These are phyloP conservation scores for Voacanga thouarsii DNA, from an alignment of 257 asterid genomes.

Conservation along the genomic window DNA sequence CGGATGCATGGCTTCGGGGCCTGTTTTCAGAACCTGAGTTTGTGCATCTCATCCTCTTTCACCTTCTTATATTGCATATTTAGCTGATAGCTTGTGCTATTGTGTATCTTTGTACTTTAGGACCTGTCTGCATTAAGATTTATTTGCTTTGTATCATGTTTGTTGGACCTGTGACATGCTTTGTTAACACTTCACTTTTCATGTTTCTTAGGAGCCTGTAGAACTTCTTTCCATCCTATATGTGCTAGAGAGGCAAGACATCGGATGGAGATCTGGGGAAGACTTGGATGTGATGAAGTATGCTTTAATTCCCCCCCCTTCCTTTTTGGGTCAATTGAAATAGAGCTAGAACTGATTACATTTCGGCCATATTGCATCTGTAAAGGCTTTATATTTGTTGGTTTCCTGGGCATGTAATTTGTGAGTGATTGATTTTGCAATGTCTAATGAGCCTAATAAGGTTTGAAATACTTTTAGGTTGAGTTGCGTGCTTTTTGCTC, in stretches of 20 bases:
- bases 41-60: neutral
- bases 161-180: conserved; percentile 14
- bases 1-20: neutral
- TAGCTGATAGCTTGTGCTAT: neutral
- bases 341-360: neutral
- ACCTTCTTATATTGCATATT: neutral
- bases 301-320: conserved; percentile 31
- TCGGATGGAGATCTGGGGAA: conserved; percentile 99
- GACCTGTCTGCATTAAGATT: neutral
- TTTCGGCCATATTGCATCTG: neutral
- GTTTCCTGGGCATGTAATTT: neutral
- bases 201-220: conserved; percentile 79
- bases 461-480: conserved; percentile 46
- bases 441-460: conserved; percentile 6
- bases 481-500: conserved; percentile 95
- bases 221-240: conserved; percentile 95
- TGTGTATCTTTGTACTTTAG: neutral
- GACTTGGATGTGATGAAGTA: conserved; percentile 91
- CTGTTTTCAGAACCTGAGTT: neutral
- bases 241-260: conserved; percentile 97
- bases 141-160: neutral
- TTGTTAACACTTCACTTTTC: conserved; percentile 30
- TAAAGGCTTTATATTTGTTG: neutral
- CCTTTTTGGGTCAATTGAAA: neutral
- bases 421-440: conserved; percentile 6